A percentile compares a stretch with the other conserved stretches of the same genome.
Evolutionary conservation across 2,329 filamentous ascomycete species (phyloP).

Genomic region (Akanthomyces lecanii): DNA sequence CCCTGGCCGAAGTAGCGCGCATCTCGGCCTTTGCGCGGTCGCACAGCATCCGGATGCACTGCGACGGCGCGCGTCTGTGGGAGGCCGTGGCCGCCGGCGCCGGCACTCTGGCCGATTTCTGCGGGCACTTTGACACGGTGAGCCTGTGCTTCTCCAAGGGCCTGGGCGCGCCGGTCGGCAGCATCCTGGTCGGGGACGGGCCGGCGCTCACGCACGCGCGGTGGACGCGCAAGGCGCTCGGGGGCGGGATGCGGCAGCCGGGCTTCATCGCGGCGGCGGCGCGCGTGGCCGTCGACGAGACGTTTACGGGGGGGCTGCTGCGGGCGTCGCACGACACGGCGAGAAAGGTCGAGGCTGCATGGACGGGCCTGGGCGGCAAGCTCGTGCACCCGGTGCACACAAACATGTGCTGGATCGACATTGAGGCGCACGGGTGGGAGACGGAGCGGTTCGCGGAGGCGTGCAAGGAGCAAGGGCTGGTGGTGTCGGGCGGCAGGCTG

Average conservation of each 20-base stretch:
- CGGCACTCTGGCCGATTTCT: constrained; percentile 63
- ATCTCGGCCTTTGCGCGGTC: constrained; percentile 67
- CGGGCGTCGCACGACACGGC: constrained; percentile 58
- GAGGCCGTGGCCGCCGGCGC: constrained; percentile 71
- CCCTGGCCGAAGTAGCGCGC: constrained; percentile 62
- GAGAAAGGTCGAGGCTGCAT: constrained; percentile 61
- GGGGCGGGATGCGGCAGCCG: constrained; percentile 69
- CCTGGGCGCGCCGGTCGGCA: constrained; percentile 75
- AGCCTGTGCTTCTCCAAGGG: constrained; percentile 80
- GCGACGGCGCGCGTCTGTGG: constrained; percentile 79
- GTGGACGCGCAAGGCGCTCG: constrained; percentile 63
- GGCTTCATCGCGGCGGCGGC: constrained; percentile 70
- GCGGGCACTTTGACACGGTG: constrained; percentile 66
- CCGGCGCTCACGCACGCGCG: constrained; percentile 36
- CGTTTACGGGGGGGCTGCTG: constrained; percentile 54
- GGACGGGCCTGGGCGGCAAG: constrained; percentile 66
- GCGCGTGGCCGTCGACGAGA: constrained; percentile 57
- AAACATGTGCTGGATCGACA: constrained; percentile 88
- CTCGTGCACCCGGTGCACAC: constrained; percentile 69
- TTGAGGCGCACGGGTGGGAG: constrained; percentile 53
- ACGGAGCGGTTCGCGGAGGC: constrained; percentile 35
- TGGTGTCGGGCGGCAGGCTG: constrained; percentile 37
- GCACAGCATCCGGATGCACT: constrained; percentile 64
- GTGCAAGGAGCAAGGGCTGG: constrained; percentile 40
- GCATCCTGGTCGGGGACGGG: constrained; percentile 59